phyloP scores from a whole-genome alignment of 768 basidiomycete genomes.

The Suillus placidus region DNA sequence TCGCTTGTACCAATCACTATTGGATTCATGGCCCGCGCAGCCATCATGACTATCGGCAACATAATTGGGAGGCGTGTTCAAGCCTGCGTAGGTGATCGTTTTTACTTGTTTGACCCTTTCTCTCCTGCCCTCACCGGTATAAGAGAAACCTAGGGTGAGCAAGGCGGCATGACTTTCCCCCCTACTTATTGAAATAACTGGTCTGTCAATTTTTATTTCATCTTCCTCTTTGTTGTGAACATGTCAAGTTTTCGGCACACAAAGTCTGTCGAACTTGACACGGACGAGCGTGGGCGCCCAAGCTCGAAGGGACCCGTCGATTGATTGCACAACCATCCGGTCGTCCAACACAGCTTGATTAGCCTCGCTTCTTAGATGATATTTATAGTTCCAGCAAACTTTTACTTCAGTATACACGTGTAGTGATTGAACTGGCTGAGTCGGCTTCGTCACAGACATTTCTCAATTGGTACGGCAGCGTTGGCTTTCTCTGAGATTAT shows the following conservation, averaged over 20 bases:
- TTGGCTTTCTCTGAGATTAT: neutral
- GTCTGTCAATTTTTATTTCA: neutral
- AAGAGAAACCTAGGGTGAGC: neutral
- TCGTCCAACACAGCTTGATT: neutral
- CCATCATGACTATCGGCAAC: neutral
- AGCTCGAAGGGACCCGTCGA: neutral
- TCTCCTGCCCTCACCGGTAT: neutral
- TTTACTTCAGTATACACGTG: neutral
- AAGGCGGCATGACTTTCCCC: neutral
- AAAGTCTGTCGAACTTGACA: neutral
- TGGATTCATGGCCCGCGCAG: neutral
- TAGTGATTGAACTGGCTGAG: neutral
- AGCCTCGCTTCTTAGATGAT: neutral
- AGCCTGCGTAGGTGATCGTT: neutral
- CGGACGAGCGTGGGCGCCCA: neutral
- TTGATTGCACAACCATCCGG: neutral
- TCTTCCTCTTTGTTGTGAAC: neutral
- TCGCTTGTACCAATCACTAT: conserved; percentile 4
- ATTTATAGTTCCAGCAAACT: neutral
- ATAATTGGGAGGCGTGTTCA: neutral
- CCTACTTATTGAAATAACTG: neutral
- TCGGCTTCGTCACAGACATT: neutral
- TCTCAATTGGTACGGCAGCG: neutral
- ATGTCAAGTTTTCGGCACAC: neutral
- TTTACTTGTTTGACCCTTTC: neutral